These are phyloP conservation scores for Penicillium sp. DNA, from an alignment of 2,329 filamentous ascomycete genomes.

Conservation along the genomic window DNA sequence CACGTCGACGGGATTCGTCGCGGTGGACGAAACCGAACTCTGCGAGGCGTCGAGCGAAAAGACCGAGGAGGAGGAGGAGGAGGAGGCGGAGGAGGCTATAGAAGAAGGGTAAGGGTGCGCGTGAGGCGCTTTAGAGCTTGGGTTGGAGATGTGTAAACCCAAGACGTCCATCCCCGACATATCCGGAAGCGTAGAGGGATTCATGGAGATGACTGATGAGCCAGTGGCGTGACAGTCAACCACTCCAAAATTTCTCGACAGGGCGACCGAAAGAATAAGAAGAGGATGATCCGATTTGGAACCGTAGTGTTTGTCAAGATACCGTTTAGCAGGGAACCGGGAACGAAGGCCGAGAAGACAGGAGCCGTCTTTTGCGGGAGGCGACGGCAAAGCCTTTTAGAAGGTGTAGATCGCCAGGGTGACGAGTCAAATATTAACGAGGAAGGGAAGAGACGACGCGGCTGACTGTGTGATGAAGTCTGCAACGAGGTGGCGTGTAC, in stretches of 20 bases:
- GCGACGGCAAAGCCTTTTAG: slow-evolving; percentile 37
- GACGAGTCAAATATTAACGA: slow-evolving; percentile 17
- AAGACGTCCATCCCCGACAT: slow-evolving; percentile 54
- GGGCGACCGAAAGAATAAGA: slow-evolving; percentile 17
- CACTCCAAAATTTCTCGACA: slow-evolving; percentile 5
- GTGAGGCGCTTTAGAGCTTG: slow-evolving; percentile 45
- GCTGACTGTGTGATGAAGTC: slow-evolving; percentile 11
- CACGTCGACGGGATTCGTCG: slow-evolving; percentile 64
- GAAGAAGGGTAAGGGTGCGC: slow-evolving; percentile 70
- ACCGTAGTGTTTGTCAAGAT: slow-evolving; percentile 30
- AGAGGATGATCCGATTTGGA: slow-evolving; percentile 32
- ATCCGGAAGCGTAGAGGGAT: slow-evolving; percentile 41
- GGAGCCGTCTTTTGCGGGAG: slow-evolving; percentile 34
- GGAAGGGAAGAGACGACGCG: slow-evolving; percentile 15
- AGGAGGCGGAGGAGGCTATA: slow-evolving; percentile 75
- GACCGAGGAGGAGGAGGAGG: slow-evolving; percentile 75
- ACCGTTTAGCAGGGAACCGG: slow-evolving; percentile 38
- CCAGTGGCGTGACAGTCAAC: not conserved
- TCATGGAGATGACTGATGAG: slow-evolving; percentile 27
- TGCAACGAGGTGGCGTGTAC: slow-evolving; percentile 6
- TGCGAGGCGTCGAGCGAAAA: slow-evolving; percentile 76
- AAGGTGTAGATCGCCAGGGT: slow-evolving; percentile 30
- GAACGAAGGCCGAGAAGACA: slow-evolving; percentile 39
- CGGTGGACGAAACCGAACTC: slow-evolving; percentile 72
- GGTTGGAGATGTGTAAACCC: slow-evolving; percentile 50